Conservation (phyloP, 1,284 basidiomycete genomes). For the Peniophora sp. region DNA sequence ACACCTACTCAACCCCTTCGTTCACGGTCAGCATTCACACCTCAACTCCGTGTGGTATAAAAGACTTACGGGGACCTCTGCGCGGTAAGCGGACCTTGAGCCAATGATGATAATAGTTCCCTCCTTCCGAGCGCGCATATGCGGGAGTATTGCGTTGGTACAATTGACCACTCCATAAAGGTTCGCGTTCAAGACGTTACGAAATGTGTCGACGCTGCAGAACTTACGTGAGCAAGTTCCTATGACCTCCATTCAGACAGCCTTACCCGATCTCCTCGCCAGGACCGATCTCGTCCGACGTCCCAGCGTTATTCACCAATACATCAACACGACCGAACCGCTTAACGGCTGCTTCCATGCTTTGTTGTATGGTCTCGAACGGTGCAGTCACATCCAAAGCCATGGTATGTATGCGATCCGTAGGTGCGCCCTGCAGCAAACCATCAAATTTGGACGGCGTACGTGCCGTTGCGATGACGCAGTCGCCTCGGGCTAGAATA, state of each 20-base stretch:
- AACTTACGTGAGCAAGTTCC: background rate
- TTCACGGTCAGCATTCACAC: background rate
- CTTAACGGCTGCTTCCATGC: background rate
- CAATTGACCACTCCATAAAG: background rate
- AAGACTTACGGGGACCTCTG: background rate
- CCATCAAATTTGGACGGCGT: background rate
- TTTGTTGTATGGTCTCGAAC: background rate
- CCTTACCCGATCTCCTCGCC: background rate
- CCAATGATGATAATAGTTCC: background rate
- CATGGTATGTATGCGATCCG: background rate
- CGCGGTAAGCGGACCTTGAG: background rate
- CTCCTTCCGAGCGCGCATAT: background rate
- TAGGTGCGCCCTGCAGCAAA: conserved; percentile 9
- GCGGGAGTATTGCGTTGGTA: background rate
- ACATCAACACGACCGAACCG: background rate
- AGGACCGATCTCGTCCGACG: background rate
- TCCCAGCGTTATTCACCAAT: background rate
- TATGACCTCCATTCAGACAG: background rate
- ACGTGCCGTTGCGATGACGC: background rate
- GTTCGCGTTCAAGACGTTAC: background rate
- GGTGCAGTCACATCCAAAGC: background rate
- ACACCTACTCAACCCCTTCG: background rate
- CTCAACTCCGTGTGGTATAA: background rate
- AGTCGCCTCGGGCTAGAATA: conserved; percentile 19
- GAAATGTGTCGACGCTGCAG: background rate